Conservation (phyloP, 2,329 filamentous ascomycete species). For the Apiospora malaysiana region DNA sequence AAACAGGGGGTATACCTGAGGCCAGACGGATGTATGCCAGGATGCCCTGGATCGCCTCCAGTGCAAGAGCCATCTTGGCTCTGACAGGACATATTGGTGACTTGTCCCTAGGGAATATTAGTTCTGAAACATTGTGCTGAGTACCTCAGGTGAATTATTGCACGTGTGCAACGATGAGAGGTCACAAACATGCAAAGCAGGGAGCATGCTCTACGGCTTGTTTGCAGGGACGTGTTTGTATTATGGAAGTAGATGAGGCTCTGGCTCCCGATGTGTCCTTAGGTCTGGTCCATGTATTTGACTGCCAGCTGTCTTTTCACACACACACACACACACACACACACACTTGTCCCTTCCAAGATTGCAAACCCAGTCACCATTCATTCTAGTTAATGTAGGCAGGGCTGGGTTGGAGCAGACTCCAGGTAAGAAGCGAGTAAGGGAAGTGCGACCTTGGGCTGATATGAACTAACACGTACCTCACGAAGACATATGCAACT, state of each 20-base stretch:
- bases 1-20: slow-evolving; percentile 1
- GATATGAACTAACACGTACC: background rate
- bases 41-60: background rate
- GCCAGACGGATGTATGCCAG: background rate
- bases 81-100: background rate
- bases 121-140: background rate
- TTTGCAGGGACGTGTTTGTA: background rate
- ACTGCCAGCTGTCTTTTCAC: no score
- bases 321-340: no score
- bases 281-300: no score
- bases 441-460: background rate
- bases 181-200: background rate
- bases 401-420: no score
- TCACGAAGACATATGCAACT: background rate
- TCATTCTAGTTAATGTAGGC: no score
- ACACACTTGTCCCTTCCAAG: background rate
- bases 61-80: background rate
- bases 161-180: background rate
- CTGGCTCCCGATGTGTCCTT: no score
- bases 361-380: background rate
- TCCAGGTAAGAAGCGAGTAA: background rate
- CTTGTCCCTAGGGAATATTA: background rate
- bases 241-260: background rate
- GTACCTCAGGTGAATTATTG: background rate
- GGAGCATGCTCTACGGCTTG: background rate